Conservation (phyloP, 768 basidiomycete species). For the Agrocybe chaxingu region DNA sequence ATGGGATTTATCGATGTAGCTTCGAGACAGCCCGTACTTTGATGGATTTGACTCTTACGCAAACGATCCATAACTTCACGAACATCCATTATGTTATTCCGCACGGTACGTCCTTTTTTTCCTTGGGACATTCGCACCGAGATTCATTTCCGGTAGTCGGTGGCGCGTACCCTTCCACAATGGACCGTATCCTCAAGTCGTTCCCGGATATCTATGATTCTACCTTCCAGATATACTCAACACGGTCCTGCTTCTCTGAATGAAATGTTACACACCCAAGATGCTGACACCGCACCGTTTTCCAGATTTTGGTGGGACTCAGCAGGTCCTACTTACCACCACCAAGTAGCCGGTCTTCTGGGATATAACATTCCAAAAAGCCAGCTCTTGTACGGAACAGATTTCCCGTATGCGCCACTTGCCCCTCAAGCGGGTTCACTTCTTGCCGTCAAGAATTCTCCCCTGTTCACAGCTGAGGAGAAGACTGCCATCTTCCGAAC, state of each 20-base stretch:
- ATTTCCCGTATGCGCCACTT: constrained; percentile 26
- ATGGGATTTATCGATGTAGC: not conserved
- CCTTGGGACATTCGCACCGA: not conserved
- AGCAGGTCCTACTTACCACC: constrained; percentile 33
- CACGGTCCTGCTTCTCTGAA: constrained; percentile 16
- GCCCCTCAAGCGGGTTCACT: constrained; percentile 19
- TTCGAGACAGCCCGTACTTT: constrained; percentile 21
- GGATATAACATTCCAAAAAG: constrained; percentile 27
- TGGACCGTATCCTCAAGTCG: constrained; percentile 32
- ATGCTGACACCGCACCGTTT: not conserved
- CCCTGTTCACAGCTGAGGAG: constrained; percentile 18
- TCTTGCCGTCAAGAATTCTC: constrained; percentile 15
- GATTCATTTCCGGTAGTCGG: constrained; percentile 19
- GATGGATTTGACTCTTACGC: constrained; percentile 22
- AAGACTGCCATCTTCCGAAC: constrained; percentile 17
- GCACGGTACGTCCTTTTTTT: constrained; percentile 20
- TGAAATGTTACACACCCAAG: not conserved
- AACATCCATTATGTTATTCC: constrained; percentile 33
- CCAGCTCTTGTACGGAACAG: constrained; percentile 32
- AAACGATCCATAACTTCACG: constrained; percentile 28
- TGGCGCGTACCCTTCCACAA: constrained; percentile 30
- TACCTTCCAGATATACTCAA: constrained; percentile 28
- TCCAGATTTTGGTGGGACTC: constrained; percentile 35
- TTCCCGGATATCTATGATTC: constrained; percentile 27
- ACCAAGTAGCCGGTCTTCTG: constrained; percentile 30